Conservation (phyloP, 345 rosid species). For the Fremontodendron californicum region DNA sequence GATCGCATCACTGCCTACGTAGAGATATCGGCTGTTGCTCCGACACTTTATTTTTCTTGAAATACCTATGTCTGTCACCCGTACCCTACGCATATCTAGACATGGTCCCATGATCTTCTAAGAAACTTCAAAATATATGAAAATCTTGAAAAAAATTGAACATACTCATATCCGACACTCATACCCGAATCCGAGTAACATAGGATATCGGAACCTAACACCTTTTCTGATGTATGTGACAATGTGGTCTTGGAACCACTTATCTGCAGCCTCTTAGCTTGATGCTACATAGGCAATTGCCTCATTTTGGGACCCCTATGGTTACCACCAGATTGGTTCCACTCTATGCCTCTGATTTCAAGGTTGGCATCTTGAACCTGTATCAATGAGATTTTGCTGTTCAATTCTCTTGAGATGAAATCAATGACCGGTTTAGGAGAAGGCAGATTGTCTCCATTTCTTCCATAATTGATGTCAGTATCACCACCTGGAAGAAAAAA, state of each 20-base stretch:
- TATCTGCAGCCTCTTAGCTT: conserved; percentile 22
- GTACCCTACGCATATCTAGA: too few species aligned
- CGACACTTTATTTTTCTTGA: too few species aligned
- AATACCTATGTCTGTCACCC: too few species aligned
- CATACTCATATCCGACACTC: too few species aligned
- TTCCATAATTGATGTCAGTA: conserved; percentile 18
- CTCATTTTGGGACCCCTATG: conserved; percentile 16
- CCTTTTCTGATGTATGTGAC: conserved; percentile 8
- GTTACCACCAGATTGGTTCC: conserved; percentile 20
- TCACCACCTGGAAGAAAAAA: conserved; percentile 18
- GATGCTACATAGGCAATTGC: conserved; percentile 21
- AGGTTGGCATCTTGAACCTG: conserved; percentile 12
- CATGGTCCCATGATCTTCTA: too few species aligned
- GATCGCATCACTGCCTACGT: conserved; percentile 23
- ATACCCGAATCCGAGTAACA: too few species aligned
- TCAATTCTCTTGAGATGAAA: conserved; percentile 9
- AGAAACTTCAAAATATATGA: too few species aligned
- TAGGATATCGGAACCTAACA: conserved; percentile 21
- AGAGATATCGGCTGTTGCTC: conserved; percentile 23
- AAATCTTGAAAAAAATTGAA: too few species aligned
- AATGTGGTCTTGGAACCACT: conserved; percentile 25
- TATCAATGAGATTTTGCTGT: conserved; percentile 8
- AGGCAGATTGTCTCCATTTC: conserved; percentile 21
- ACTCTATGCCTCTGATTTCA: conserved; percentile 16
- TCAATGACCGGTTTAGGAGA: conserved; percentile 16